These are phyloP conservation scores for Pulveroboletus frians DNA, from an alignment of 768 basidiomycete species.

Conservation along the genomic window DNA sequence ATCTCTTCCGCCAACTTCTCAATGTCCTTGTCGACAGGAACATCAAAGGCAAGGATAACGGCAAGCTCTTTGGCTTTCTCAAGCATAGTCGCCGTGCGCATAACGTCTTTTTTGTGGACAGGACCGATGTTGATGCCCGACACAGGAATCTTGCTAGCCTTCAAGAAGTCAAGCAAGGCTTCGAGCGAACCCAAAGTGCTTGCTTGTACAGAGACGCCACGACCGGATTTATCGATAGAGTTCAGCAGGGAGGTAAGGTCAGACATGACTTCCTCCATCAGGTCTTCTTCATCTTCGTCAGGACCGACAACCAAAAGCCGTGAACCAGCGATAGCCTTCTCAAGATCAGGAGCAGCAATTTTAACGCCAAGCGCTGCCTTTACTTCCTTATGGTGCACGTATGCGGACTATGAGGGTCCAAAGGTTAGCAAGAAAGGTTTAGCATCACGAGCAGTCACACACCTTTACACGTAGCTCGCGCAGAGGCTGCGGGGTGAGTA, in stretches of 20 bases:
- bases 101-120: constrained; percentile 91
- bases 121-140: constrained; percentile 97
- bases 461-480: constrained; percentile 96
- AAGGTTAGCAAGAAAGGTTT: constrained; percentile 1
- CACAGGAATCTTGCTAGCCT: constrained; percentile 93
- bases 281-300: constrained; percentile 94
- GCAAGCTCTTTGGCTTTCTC: constrained; percentile 95
- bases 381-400: constrained; percentile 96
- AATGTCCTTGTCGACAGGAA: constrained; percentile 88
- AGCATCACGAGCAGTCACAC: constrained; percentile 10
- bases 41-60: constrained; percentile 95
- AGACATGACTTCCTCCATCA: constrained; percentile 94
- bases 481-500: constrained; percentile 93
- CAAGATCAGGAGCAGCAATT: constrained; percentile 89
- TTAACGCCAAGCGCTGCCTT: constrained; percentile 97
- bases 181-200: constrained; percentile 96
- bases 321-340: constrained; percentile 97
- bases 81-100: constrained; percentile 88
- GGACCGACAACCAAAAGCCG: constrained; percentile 87
- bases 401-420: constrained; percentile 60
- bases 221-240: constrained; percentile 92
- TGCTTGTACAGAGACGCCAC: constrained; percentile 95
- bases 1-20: constrained; percentile 89
- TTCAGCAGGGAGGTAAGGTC: constrained; percentile 85
- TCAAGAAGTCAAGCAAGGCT: constrained; percentile 93